Base-by-base conservation (phyloP, 441 rosid species). In the Pelargonium australe region DNA sequence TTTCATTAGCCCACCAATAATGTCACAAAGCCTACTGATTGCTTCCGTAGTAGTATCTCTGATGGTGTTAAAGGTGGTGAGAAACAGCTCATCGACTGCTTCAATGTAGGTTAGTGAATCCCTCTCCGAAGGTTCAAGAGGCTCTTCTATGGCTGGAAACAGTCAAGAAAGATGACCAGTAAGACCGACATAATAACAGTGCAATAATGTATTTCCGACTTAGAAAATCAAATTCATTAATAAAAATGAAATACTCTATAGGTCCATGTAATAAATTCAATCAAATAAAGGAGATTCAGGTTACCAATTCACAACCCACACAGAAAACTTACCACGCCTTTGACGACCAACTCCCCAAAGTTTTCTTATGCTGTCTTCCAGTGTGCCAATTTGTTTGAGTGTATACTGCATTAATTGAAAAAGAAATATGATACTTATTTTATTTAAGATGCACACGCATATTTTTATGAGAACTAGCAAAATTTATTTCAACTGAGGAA, bases 31-130 rank as follows among this genome's bases (percentile, higher is more conserved):
- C 78, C 75, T 89, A 77, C 73, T 79, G 75, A 89, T 85, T 63
- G 85, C 85, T 73, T 74, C 80, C 47, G 72, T 74, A 40, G 87
- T 77, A 71, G 93, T 83, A 63, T 95, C 96, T 83, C 73, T 80
- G 69, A 95, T 88, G 78, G 87, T 78, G 81, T 81, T 77, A 63
- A 88, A 87, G 65, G 99, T 88, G 72, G 97, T 88, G 28, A 85
- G 76, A 81, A 95, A 92, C 62, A 95, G 85, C 68, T 91, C 98
- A 76, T 90, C 91, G 64, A 89, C 82, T 69, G 90, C 89, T 85
- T 92, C 98, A 69, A 70, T 72, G 67, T 76, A 79, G 51, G 92
- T 83, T 70, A 83, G 60, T 12, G 81, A 82, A 78, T 81, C 84
- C 37, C 76, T 79, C 70, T 82, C 90, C 45, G 73, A 78, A 77